Evolutionary conservation across 2,329 filamentous ascomycete genomes (phyloP), one percentile per base, ranked within the genome.

Genomic region (Pseudogymnoascus sp.): DNA sequence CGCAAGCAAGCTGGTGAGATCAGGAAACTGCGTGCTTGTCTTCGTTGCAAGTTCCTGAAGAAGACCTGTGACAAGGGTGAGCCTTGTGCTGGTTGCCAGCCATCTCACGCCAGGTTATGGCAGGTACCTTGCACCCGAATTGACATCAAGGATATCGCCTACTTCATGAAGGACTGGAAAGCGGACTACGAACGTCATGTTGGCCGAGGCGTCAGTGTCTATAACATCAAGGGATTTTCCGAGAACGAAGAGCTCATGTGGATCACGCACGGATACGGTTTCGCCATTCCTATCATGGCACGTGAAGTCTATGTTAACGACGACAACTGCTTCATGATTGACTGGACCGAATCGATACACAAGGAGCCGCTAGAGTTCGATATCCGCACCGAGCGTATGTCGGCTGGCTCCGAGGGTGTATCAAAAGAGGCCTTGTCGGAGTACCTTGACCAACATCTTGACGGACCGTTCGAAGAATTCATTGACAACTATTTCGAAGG

Each of bases 81-180:
- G 78, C 93, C 93, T 63, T 97, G 93, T 76, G 89, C 88, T 70
- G 93, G 93, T 58, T 97, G 93, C 79, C 90, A 96, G 78, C 93
- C 93, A 59, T 96, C 92, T 18, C 93, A 97, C 75, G 93, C 93
- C 66, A 87, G 93, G 66, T 82, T 97, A 60, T 97, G 93, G 93
- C 92, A 97, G 77, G 93, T 97, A 48, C 93, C 93, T 64, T 97
- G 93, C 81, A 97, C 93, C 40, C 89, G 93, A 65, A 96, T 97
- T 72, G 93, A 97, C 75, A 97, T 97, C 81, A 97, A 96, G 82
- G 93, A 97, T 71, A 96, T 97, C 71, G 90, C 87, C 45, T 96
- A 95, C 76, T 97, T 97, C 80, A 94, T 97, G 90, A 97, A 97
- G 81, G 93, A 97, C 76, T 97, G 92, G 92, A 96, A 93, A 78